A percentile compares a stretch with the other conserved stretches of the same genome.
phyloP scores from a whole-genome alignment of 106 monocot species.

The Allium cepa region DNA sequence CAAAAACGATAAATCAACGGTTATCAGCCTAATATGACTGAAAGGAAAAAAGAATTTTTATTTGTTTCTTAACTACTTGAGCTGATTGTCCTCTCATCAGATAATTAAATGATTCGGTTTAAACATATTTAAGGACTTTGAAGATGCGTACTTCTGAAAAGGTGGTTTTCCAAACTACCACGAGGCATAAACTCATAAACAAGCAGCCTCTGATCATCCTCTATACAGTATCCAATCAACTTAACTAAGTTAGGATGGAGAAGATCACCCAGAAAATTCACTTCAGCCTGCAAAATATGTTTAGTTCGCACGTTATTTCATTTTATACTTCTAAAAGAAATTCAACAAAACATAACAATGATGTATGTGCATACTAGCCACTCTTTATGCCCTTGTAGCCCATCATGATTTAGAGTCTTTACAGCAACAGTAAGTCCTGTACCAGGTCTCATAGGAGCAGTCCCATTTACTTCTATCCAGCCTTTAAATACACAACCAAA shows the following conservation, averaged over 20 bases:
- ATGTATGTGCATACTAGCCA: conserved; percentile 39
- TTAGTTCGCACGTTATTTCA: background rate
- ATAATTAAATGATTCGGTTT: too few relatives aligned
- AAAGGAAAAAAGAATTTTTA: too few relatives aligned
- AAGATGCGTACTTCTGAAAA: conserved; percentile 57
- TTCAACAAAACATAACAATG: too few relatives aligned
- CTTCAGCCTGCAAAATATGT: conserved; percentile 54
- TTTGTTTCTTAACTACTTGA: too few relatives aligned
- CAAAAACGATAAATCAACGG: too few relatives aligned
- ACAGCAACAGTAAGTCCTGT: conserved; percentile 73
- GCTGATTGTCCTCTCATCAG: too few relatives aligned
- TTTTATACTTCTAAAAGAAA: too few relatives aligned
- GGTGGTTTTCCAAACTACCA: conserved; percentile 75
- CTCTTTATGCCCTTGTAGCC: conserved; percentile 79
- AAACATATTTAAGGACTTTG: conserved; percentile 1
- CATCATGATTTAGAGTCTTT: conserved; percentile 70
- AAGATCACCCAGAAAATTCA: conserved; percentile 71
- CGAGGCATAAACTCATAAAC: conserved; percentile 77
- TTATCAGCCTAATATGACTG: too few relatives aligned
- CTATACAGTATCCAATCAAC: conserved; percentile 70
- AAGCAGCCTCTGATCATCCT: conserved; percentile 70
- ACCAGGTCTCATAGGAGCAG: conserved; percentile 69
- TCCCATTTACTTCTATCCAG: conserved; percentile 76
- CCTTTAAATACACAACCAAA: conserved; percentile 84
- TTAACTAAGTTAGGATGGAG: conserved; percentile 69